Evolutionary conservation across 2,329 filamentous ascomycete species (phyloP), one percentile per base, ranked within the genome.

Genomic region (Botrytis aclada): DNA sequence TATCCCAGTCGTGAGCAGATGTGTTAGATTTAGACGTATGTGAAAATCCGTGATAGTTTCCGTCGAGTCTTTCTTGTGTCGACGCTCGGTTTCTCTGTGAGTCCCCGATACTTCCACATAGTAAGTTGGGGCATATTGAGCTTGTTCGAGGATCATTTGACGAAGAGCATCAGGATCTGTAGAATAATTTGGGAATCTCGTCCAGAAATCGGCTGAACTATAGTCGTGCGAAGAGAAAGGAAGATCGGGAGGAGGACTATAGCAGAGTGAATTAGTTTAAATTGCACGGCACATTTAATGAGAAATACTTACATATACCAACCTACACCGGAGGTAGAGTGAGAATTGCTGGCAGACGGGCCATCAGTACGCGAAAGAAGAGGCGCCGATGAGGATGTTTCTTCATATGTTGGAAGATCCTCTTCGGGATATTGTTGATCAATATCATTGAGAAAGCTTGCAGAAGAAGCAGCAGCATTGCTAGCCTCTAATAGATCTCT

Each of bases 1-100:
- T 74, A 87, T 83, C 29, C 62, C 61, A 8, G 83, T 80, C 77
- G 85, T 87, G 22, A 91, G 84, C 56, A 88, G 86, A 7, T 87
- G 85, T 2, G 88, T 89, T 75, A 92, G 81, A 72, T 90, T 88
- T 74, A 91, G 81, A 32, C 81, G 81, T 72, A 91, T 81, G 78
- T 88, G 85, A 77, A 92, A 92, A 79, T 92, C 89, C 34, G 85
- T 85, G 10, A 89, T 81, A 45, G 77, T 83, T 77, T 86, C 83
- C 56, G 79, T 82, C 76, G 86, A 84, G n/a, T 82, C 83, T 78
- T 86, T 86, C 75, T 84, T 76, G 70, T 77, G 74, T 34, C 75
- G 74, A 20, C 75, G 73, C 22, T 73, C 63, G 18, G 78, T 81
- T 70, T 81, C 78, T 34, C 74, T 75, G 39, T 82, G 81, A 10